These are phyloP conservation scores for Amanita brunnescens DNA, from an alignment of 768 basidiomycete species.

Conservation along the genomic window DNA sequence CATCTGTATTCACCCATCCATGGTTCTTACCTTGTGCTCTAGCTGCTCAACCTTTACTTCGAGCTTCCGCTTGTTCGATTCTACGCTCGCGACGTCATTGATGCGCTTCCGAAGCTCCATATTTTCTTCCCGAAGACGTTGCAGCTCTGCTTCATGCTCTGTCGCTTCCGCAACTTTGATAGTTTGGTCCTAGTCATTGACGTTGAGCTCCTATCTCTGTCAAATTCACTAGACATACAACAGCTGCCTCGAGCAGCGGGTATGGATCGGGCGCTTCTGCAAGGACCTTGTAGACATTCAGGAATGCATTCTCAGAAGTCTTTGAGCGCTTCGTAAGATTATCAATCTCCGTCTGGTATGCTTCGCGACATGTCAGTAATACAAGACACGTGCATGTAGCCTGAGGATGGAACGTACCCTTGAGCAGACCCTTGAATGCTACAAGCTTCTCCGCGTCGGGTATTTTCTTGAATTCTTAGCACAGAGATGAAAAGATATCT, in stretches of 20 bases:
- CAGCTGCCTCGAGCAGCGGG: slow-evolving; percentile 89
- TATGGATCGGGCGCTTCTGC: slow-evolving; percentile 98
- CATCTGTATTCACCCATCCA: neutral
- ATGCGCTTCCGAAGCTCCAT: slow-evolving; percentile 63
- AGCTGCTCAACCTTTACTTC: slow-evolving; percentile 67
- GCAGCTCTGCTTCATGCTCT: slow-evolving; percentile 67
- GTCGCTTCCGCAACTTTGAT: slow-evolving; percentile 80
- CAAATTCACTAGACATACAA: slow-evolving; percentile 36
- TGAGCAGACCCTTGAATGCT: slow-evolving; percentile 85
- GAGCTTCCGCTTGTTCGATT: slow-evolving; percentile 67
- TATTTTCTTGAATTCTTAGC: slow-evolving; percentile 89
- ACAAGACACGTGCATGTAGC: neutral
- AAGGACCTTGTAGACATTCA: slow-evolving; percentile 93
- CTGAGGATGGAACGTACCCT: slow-evolving; percentile 43
- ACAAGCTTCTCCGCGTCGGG: slow-evolving; percentile 82
- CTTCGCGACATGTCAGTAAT: slow-evolving; percentile 26
- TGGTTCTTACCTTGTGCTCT: slow-evolving; percentile 62
- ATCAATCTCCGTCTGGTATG: slow-evolving; percentile 96
- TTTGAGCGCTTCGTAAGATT: slow-evolving; percentile 89
- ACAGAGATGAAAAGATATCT: neutral
- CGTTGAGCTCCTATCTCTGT: neutral
- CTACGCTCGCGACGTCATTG: slow-evolving; percentile 52
- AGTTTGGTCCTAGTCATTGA: slow-evolving; percentile 69
- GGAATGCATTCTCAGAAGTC: slow-evolving; percentile 87
- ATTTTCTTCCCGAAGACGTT: slow-evolving; percentile 74